Evolutionary conservation across 208 protist species (phyloP).

Genomic region (Crithidia brevicula): DNA sequence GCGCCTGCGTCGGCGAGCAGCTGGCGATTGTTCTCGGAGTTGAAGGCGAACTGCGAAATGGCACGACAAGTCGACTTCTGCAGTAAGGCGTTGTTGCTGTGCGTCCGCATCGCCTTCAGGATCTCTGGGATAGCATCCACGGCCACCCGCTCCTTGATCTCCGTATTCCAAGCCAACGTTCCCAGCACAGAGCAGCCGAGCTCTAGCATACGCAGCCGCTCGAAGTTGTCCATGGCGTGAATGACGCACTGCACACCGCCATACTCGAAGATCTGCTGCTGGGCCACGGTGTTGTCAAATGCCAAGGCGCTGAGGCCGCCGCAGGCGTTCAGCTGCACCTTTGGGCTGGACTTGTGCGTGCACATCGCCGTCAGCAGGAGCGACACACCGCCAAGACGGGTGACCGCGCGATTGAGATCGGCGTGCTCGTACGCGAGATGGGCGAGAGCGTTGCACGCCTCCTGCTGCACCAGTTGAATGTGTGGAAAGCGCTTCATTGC

Average conservation of each 20-base stretch:
- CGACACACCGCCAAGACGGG: slow-evolving; percentile 72
- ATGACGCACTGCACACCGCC: slow-evolving; percentile 89
- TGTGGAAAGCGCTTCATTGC: slow-evolving; percentile 81
- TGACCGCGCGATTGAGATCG: slow-evolving; percentile 81
- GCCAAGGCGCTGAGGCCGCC: slow-evolving; percentile 90
- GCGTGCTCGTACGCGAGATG: slow-evolving; percentile 92
- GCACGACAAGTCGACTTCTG: slow-evolving; percentile 93
- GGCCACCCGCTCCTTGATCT: slow-evolving; percentile 89
- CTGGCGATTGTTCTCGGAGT: slow-evolving; percentile 90
- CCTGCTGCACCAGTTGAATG: slow-evolving; percentile 86
- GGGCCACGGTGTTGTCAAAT: slow-evolving; percentile 90
- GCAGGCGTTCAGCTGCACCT: slow-evolving; percentile 92
- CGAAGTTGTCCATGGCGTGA: slow-evolving; percentile 86
- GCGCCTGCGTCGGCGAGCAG: slow-evolving; percentile 82
- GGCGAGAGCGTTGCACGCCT: slow-evolving; percentile 91
- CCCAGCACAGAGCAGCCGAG: slow-evolving; percentile 91
- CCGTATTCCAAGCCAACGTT: slow-evolving; percentile 92
- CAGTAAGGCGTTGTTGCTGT: slow-evolving; percentile 78
- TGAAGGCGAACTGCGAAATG: slow-evolving; percentile 93
- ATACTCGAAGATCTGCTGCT: slow-evolving; percentile 91
- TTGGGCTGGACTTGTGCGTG: slow-evolving; percentile 69
- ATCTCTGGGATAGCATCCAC: slow-evolving; percentile 87
- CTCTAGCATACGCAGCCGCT: slow-evolving; percentile 90
- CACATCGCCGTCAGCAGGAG: slow-evolving; percentile 83
- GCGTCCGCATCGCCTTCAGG: slow-evolving; percentile 81